These are phyloP conservation scores for Astragalus glycyphyllos DNA, from an alignment of 306 rosid genomes.

Conservation along the genomic window DNA sequence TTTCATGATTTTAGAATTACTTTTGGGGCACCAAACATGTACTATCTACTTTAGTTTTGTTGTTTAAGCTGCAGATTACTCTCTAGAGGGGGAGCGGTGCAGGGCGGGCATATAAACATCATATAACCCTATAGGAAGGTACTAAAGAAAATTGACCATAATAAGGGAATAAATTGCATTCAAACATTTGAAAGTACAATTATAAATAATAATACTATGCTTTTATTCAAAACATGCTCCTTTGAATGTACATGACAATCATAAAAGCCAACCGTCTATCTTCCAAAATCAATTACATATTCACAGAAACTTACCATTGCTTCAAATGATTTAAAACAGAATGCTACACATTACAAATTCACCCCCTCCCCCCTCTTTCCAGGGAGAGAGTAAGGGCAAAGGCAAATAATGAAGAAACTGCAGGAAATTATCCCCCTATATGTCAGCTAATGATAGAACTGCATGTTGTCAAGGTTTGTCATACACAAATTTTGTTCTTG, in stretches of 20 bases:
- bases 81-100: no score
- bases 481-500: constrained; percentile 87
- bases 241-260: constrained; percentile 33
- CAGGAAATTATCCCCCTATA: constrained; percentile 36
- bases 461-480: constrained; percentile 64
- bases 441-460: constrained; percentile 23
- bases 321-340: constrained; percentile 19
- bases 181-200: not conserved
- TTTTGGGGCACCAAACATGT: no score
- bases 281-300: constrained; percentile 29
- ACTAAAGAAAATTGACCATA: not conserved
- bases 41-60: no score
- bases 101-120: no score
- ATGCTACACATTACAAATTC: constrained; percentile 43
- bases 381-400: constrained; percentile 25
- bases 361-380: constrained; percentile 40
- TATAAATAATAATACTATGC: not conserved
- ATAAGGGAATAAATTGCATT: not conserved
- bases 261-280: constrained; percentile 28
- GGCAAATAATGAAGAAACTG: constrained; percentile 44
- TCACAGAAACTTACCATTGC: constrained; percentile 37
- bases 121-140: no score
- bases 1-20: no score
- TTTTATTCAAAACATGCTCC: constrained; percentile 35
- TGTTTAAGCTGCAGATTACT: no score